Percentiles rank a stretch among this genome's conserved stretches.
phyloP scores from a whole-genome alignment of 305 asterid genomes.

The Fraxinus floribunda region DNA sequence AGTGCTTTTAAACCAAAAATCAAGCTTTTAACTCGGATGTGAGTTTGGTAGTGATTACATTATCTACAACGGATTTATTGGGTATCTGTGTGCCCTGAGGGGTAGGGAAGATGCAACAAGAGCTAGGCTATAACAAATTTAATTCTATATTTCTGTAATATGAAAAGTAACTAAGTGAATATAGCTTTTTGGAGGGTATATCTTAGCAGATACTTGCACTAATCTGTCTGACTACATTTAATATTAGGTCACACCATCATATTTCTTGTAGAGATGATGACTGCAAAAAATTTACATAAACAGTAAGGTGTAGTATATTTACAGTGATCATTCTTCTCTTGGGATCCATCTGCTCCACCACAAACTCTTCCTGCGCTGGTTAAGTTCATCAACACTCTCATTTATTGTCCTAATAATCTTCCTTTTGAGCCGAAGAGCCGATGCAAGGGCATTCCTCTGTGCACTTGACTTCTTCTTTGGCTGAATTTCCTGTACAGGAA shows the following conservation, averaged over 20 bases:
- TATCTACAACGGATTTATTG: not conserved
- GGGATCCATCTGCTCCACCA: constrained; percentile 99
- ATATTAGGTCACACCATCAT: constrained; percentile 18
- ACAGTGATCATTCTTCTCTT: constrained; percentile 58
- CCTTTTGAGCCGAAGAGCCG: constrained; percentile 73
- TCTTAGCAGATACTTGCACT: constrained; percentile 19
- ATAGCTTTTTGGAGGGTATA: not conserved
- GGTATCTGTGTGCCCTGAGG: not conserved
- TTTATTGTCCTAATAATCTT: constrained; percentile 62
- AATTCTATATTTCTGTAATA: constrained; percentile 7
- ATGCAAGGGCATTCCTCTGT: constrained; percentile 84
- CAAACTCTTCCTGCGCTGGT: constrained; percentile 56
- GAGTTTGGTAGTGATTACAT: not conserved
- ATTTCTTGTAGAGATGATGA: constrained; percentile 17
- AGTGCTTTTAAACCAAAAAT: not conserved
- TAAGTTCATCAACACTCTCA: constrained; percentile 72
- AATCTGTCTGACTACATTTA: constrained; percentile 16
- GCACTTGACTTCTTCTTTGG: constrained; percentile 65
- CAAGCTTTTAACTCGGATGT: not conserved
- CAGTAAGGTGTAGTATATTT: constrained; percentile 13
- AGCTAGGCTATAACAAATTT: not conserved
- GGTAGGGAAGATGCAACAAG: not conserved
- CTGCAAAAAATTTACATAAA: constrained; percentile 45
- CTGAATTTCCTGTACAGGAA: constrained; percentile 56
- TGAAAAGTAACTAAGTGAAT: constrained; percentile 9